Conservation (phyloP, 768 basidiomycete species). For the Boletus sp. region DNA sequence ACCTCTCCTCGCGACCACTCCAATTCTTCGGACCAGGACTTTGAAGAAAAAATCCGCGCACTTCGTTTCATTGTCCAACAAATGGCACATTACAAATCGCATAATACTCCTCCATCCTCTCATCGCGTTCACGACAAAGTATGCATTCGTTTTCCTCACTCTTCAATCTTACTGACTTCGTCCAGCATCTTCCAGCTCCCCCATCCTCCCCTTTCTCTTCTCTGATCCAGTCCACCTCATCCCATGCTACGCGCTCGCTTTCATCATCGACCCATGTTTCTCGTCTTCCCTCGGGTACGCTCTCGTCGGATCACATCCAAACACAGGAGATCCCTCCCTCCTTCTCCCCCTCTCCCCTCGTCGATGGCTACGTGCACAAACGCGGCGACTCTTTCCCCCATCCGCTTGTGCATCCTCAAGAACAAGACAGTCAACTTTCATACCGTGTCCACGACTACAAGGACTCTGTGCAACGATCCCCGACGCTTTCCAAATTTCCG, state of each 20-base stretch:
- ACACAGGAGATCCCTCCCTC: constrained; percentile 25
- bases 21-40: constrained; percentile 11
- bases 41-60: constrained; percentile 30
- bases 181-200: constrained; percentile 17
- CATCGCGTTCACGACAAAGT: constrained; percentile 13
- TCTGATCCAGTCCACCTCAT: constrained; percentile 20
- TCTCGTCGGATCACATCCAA: constrained; percentile 29
- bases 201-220: constrained; percentile 30
- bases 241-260: constrained; percentile 22
- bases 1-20: constrained; percentile 20
- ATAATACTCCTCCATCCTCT: not conserved
- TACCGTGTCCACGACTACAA: constrained; percentile 17
- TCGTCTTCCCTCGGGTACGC: constrained; percentile 31
- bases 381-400: constrained; percentile 9
- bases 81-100: constrained; percentile 29
- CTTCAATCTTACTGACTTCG: not conserved
- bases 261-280: constrained; percentile 31
- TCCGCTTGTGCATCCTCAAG: not conserved
- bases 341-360: constrained; percentile 16
- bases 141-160: too few relatives aligned
- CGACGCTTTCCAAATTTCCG: constrained; percentile 29
- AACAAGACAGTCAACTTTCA: constrained; percentile 16
- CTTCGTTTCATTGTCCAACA: constrained; percentile 38
- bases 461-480: constrained; percentile 26
- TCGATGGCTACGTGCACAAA: constrained; percentile 5